A percentile compares a stretch with the other conserved stretches of the same genome.
Evolutionary conservation across 805 yeast species (phyloP).

Genomic region (Wickerhamiella occidentalis): DNA sequence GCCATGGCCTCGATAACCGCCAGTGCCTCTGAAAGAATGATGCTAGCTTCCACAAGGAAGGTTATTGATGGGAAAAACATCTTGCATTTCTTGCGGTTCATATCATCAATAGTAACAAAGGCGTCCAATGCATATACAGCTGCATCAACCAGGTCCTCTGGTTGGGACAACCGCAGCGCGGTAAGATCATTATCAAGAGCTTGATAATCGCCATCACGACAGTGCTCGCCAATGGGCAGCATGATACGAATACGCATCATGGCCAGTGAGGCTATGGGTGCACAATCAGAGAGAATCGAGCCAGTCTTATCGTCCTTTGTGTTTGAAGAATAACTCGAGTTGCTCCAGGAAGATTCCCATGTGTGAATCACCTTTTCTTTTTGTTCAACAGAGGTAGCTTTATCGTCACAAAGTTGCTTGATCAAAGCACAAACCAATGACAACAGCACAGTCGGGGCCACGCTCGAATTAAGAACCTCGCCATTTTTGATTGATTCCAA

Average conservation of each 20-base stretch:
- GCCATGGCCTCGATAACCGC: conserved; percentile 12
- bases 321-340: conserved; percentile 29
- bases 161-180: conserved; percentile 16
- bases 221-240: conserved; percentile 25
- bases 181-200: conserved; percentile 27
- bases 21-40: conserved; percentile 28
- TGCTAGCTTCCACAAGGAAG: conserved; percentile 29
- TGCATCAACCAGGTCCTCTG: conserved; percentile 27
- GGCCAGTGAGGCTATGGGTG: conserved; percentile 30
- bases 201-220: conserved; percentile 33
- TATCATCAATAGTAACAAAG: conserved; percentile 30
- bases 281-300: conserved; percentile 34
- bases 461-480: conserved; percentile 14
- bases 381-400: not conserved
- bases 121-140: conserved; percentile 31
- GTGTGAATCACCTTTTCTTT: conserved; percentile 21
- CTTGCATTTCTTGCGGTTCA: conserved; percentile 26
- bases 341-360: conserved; percentile 32
- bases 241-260: conserved; percentile 30
- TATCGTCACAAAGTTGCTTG: not conserved
- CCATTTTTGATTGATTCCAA: conserved; percentile 13
- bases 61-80: conserved; percentile 29
- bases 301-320: conserved; percentile 30
- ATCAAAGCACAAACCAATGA: conserved; percentile 11
- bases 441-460: conserved; percentile 17